Conservation (phyloP, 148 eudicot genomes). For the Amaranthus palmeri region DNA sequence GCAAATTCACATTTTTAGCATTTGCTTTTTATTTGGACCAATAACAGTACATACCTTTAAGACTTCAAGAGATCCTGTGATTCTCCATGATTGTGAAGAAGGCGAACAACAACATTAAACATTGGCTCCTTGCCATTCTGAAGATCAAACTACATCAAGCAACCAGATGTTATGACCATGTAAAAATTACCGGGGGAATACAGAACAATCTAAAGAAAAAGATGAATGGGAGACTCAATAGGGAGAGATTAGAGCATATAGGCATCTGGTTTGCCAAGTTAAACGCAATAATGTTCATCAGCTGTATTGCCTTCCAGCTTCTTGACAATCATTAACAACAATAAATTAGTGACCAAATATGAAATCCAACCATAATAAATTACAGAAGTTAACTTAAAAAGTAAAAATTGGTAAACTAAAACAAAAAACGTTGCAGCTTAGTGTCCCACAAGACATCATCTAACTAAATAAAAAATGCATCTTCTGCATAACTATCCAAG, state of each 20-base stretch:
- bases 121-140: constrained; percentile 93
- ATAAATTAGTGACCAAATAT: constrained; percentile 8
- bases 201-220: constrained; percentile 10
- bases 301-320: constrained; percentile 96
- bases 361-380: not conserved
- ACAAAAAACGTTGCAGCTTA: not conserved
- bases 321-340: constrained; percentile 40
- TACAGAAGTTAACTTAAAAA: not conserved
- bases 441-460: not conserved
- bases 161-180: constrained; percentile 46
- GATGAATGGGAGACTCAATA: constrained; percentile 16
- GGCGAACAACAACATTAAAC: constrained; percentile 95
- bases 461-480: not conserved
- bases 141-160: constrained; percentile 96
- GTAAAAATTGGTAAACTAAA: too few species aligned
- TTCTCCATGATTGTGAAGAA: constrained; percentile 95
- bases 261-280: constrained; percentile 98
- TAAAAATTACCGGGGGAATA: too few species aligned
- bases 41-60: constrained; percentile 55
- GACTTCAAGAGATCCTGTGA: constrained; percentile 85
- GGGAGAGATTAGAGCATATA: constrained; percentile 71
- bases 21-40: not conserved
- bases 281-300: constrained; percentile 95
- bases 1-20: not conserved
- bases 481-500: not conserved